Percentiles rank a stretch among this genome's conserved stretches.
phyloP scores from a whole-genome alignment of 257 asterid species.

The Solanum appendiculatum region DNA sequence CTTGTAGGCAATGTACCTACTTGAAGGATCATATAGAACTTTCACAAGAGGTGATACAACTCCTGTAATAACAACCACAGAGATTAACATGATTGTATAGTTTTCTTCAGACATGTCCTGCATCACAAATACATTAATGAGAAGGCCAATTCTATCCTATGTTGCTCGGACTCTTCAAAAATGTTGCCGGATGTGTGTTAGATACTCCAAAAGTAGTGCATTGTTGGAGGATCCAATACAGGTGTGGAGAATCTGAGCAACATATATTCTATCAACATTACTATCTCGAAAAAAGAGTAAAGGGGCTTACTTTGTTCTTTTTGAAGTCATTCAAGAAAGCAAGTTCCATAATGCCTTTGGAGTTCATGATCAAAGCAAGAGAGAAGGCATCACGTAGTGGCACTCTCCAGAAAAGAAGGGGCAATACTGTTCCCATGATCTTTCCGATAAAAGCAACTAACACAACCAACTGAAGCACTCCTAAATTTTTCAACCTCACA shows the following conservation, averaged over 20 bases:
- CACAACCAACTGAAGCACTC: slow-evolving; percentile 41
- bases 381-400: slow-evolving; percentile 60
- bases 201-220: not conserved
- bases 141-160: not conserved
- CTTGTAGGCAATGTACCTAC: slow-evolving; percentile 45
- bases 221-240: not conserved
- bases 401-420: slow-evolving; percentile 45
- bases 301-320: slow-evolving; percentile 27
- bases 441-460: slow-evolving; percentile 54
- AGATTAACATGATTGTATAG: slow-evolving; percentile 35
- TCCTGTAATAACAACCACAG: slow-evolving; percentile 39
- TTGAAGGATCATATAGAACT: slow-evolving; percentile 58
- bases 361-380: slow-evolving; percentile 63
- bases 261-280: not conserved
- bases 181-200: not conserved
- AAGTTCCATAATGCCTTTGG: slow-evolving; percentile 67
- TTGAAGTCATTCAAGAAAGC: slow-evolving; percentile 38
- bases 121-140: slow-evolving; percentile 1
- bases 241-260: not conserved
- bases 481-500: slow-evolving; percentile 26
- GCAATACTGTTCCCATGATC: slow-evolving; percentile 45
- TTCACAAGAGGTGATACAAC: slow-evolving; percentile 44
- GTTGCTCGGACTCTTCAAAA: not conserved
- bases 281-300: not conserved
- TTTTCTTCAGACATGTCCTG: slow-evolving; percentile 34